Conservation (phyloP, 805 yeast species). For the Metschnikowia drakensbergensis region DNA sequence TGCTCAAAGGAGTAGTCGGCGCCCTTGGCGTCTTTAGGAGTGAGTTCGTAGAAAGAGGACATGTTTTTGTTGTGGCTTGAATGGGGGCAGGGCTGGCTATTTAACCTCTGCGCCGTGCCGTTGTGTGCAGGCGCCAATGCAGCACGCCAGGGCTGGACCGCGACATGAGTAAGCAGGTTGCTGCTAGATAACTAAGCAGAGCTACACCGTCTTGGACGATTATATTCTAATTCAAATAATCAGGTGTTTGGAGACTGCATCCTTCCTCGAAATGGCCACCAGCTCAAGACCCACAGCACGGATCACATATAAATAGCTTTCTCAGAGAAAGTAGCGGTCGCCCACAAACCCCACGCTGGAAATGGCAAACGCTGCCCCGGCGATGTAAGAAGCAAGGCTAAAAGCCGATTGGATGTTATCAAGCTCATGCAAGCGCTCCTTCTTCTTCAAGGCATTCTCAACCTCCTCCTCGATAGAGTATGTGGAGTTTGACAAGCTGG, state of each 20-base stretch:
- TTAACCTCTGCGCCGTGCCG: neutral
- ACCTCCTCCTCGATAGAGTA: conserved; percentile 40
- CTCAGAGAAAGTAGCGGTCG: conserved; percentile 30
- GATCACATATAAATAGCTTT: too few species aligned
- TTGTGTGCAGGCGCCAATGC: neutral
- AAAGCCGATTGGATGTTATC: conserved; percentile 35
- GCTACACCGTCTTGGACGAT: neutral
- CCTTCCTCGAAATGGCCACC: neutral
- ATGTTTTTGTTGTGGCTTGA: conserved; percentile 19
- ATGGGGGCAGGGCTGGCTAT: neutral
- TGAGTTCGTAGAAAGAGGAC: conserved; percentile 63
- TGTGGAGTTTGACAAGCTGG: conserved; percentile 5
- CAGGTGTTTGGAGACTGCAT: neutral
- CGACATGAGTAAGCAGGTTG: neutral
- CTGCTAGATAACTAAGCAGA: neutral
- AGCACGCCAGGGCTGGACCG: neutral
- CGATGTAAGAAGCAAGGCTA: conserved; percentile 37
- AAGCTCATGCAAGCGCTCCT: conserved; percentile 30
- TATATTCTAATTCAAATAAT: too few species aligned
- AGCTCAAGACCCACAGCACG: too few species aligned
- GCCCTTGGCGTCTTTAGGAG: conserved; percentile 60
- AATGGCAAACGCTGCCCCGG: conserved; percentile 45
- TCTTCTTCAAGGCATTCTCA: conserved; percentile 40
- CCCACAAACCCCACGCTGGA: conserved; percentile 57
- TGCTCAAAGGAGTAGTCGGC: conserved; percentile 55